Percentiles rank a stretch among this genome's conserved stretches.
Conservation (phyloP, 306 rosid species). For the Oxytropis ochrocephala region DNA sequence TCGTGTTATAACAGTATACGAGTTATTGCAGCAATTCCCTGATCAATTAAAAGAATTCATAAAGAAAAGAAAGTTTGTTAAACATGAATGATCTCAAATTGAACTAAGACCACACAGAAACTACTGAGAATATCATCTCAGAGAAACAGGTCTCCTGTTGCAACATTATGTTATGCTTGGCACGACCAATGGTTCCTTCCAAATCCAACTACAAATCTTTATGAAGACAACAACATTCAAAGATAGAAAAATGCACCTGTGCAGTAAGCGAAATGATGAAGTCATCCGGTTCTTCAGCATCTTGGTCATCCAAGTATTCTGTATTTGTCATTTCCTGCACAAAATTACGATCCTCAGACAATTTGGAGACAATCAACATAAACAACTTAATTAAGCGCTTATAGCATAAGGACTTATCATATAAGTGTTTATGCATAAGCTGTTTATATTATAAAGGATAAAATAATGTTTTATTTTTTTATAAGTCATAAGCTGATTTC, state of each 20-base stretch:
- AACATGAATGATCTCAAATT: neutral
- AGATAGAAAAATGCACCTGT: conserved; percentile 48
- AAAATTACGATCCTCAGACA: conserved; percentile 25
- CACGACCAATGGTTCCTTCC: neutral
- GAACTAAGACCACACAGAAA: neutral
- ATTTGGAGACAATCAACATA: conserved; percentile 7
- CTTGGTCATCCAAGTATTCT: conserved; percentile 94
- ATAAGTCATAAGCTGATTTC: too few species aligned
- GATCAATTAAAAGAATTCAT: neutral
- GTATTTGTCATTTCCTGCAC: conserved; percentile 85
- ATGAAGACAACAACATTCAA: conserved; percentile 9
- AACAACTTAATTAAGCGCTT: too few species aligned
- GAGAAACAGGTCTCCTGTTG: neutral
- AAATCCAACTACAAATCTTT: conserved; percentile 5
- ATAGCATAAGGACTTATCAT: too few species aligned
- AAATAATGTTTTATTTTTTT: too few species aligned
- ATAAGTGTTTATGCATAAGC: too few species aligned
- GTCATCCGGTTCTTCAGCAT: conserved; percentile 99
- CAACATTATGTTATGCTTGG: neutral
- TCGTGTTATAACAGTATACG: neutral
- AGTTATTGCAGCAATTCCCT: neutral
- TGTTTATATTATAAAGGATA: too few species aligned
- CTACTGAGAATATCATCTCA: neutral
- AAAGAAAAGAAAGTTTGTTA: neutral
- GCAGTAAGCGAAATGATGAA: conserved; percentile 89